Conservation (phyloP, 176 grass and related monocot genomes). For the Carex cristatella region DNA sequence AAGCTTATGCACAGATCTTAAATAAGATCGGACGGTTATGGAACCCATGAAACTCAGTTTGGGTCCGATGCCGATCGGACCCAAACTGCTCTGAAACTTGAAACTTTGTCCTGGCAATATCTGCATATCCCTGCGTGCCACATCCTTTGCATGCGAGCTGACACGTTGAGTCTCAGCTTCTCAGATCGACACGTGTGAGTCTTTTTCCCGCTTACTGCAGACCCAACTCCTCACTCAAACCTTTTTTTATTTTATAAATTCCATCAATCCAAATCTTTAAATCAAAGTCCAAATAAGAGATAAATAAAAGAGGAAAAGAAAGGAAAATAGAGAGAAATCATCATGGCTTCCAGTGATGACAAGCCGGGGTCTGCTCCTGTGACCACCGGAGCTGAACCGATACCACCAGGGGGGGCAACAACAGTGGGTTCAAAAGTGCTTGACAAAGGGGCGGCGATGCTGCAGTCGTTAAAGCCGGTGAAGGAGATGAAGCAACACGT, state of each 20-base stretch:
- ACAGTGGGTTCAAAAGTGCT: constrained; percentile 30
- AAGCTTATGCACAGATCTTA: no score
- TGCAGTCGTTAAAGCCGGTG: constrained; percentile 57
- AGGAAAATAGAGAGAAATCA: neutral
- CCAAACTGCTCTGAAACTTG: neutral
- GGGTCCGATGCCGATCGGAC: no score
- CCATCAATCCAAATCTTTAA: constrained; percentile 6
- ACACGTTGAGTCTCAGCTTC: constrained; percentile 32
- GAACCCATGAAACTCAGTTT: no score
- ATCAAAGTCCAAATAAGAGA: neutral
- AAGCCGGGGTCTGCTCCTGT: constrained; percentile 24
- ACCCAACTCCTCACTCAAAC: neutral
- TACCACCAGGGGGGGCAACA: constrained; percentile 41
- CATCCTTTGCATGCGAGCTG: constrained; percentile 33
- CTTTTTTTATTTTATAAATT: neutral
- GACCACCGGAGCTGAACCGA: neutral
- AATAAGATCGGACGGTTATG: no score
- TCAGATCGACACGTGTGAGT: constrained; percentile 15
- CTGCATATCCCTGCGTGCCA: constrained; percentile 12
- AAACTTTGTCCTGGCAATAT: neutral
- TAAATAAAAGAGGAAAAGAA: neutral
- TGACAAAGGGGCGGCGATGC: constrained; percentile 62
- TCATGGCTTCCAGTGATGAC: constrained; percentile 70
- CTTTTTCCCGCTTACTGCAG: neutral
- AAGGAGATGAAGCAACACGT: constrained; percentile 78